phyloP scores from a whole-genome alignment of 1,139 yeast genomes.

The Suhomyces anneliseae region DNA sequence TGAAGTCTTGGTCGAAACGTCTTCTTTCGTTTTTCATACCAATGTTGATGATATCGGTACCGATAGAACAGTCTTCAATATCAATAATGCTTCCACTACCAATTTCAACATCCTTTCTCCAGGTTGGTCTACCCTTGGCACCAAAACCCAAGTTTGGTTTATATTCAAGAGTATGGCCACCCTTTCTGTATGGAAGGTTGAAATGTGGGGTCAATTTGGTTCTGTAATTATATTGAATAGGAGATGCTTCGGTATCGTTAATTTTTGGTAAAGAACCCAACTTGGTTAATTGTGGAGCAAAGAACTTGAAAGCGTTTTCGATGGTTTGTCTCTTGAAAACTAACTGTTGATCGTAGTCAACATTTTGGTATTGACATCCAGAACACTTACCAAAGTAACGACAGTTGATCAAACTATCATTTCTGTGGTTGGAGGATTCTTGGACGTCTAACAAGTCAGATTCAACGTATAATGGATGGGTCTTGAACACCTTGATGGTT shows the following conservation, averaged over 20 bases:
- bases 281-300: conserved; percentile 51
- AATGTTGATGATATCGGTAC: conserved; percentile 71
- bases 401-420: conserved; percentile 49
- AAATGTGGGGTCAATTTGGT: conserved; percentile 96
- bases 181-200: conserved; percentile 65
- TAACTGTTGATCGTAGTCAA: conserved; percentile 72
- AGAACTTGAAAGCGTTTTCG: conserved; percentile 75
- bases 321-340: conserved; percentile 72
- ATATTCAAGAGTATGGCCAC: conserved; percentile 31
- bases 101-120: conserved; percentile 47
- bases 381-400: conserved; percentile 50
- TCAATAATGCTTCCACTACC: conserved; percentile 63
- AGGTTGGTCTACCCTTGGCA: conserved; percentile 71
- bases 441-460: conserved; percentile 65
- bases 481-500: conserved; percentile 67
- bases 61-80: conserved; percentile 91
- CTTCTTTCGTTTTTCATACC: conserved; percentile 75
- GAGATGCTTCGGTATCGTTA: conserved; percentile 73
- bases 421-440: conserved; percentile 46
- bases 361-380: conserved; percentile 93
- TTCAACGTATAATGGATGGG: conserved; percentile 75
- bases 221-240: conserved; percentile 72
- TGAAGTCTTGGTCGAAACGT: conserved; percentile 49
- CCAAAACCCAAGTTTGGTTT: conserved; percentile 89
- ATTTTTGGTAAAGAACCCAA: conserved; percentile 53